These are phyloP conservation scores for Croton laevigatus DNA, from an alignment of 441 rosid species.

Conservation along the genomic window DNA sequence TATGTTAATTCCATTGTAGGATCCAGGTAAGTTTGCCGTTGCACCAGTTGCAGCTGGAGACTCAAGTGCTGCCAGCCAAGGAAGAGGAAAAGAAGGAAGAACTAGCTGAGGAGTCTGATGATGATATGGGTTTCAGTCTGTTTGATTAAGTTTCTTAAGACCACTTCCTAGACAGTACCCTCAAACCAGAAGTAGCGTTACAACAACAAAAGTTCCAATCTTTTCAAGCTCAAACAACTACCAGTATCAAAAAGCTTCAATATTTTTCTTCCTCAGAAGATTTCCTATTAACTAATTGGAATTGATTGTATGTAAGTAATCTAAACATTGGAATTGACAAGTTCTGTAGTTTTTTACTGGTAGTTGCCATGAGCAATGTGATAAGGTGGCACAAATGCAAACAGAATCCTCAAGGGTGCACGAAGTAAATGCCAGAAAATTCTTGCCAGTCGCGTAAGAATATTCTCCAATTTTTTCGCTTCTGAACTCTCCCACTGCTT, in stretches of 20 bases:
- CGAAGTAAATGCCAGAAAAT: constrained; percentile 58
- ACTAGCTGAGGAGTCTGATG: constrained; percentile 84
- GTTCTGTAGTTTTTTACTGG: too few species aligned
- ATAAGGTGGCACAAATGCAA: constrained; percentile 89
- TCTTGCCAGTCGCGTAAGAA: constrained; percentile 39
- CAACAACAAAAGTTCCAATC: too few species aligned
- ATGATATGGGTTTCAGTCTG: constrained; percentile 74
- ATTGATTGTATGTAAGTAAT: too few species aligned
- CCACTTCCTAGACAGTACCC: too few species aligned
- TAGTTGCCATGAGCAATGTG: constrained; percentile 88
- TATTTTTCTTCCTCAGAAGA: too few species aligned
- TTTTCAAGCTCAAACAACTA: too few species aligned
- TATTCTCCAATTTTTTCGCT: constrained; percentile 52
- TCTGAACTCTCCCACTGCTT: constrained; percentile 62
- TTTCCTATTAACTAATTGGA: too few species aligned
- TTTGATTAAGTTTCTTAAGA: constrained; percentile 41
- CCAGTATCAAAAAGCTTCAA: constrained; percentile 19
- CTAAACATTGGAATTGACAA: too few species aligned
- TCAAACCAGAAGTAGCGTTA: too few species aligned
- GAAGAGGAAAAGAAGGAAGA: constrained; percentile 71
- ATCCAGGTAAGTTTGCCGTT: constrained; percentile 80
- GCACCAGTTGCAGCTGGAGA: constrained; percentile 36
- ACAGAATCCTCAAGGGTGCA: constrained; percentile 73
- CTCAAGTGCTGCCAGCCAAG: constrained; percentile 35
- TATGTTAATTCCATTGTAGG: constrained; percentile 32